Evolutionary conservation across 495 filamentous ascomycete genomes (phyloP).

Genomic region (Neurospora sp.): DNA sequence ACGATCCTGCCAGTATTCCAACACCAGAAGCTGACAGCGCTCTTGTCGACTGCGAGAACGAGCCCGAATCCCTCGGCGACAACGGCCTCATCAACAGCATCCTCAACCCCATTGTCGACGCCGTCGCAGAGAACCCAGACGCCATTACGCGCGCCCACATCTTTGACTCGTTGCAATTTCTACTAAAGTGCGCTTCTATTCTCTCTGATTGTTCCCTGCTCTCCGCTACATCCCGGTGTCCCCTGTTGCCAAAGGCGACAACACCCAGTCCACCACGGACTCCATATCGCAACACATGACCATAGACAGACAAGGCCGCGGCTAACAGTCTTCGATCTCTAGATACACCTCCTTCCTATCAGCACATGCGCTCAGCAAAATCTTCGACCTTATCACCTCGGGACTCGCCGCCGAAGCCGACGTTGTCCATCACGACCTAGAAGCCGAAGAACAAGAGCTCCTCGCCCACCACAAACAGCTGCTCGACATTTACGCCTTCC

Average conservation of each 20-base stretch:
- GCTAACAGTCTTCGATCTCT: conserved; percentile 5
- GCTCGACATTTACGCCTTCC: conserved; percentile 88
- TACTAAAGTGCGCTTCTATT: conserved; percentile 86
- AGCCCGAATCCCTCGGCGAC: conserved; percentile 72
- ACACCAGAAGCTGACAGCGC: conserved; percentile 81
- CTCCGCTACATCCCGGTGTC: not conserved
- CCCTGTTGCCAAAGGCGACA: not conserved
- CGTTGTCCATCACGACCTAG: conserved; percentile 71
- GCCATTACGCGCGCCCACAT: conserved; percentile 63
- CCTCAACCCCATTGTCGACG: conserved; percentile 87
- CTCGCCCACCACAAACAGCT: conserved; percentile 78
- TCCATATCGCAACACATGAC: not conserved
- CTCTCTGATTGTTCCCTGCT: conserved; percentile 25
- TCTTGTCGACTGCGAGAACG: conserved; percentile 82
- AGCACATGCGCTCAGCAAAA: conserved; percentile 72
- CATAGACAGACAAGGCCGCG: not conserved
- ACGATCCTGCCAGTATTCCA: conserved; percentile 70
- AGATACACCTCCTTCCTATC: conserved; percentile 81
- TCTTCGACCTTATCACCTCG: conserved; percentile 86
- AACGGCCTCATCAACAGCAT: conserved; percentile 67
- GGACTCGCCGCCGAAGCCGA: conserved; percentile 92
- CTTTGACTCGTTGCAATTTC: conserved; percentile 88
- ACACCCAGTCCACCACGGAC: conserved; percentile 2
- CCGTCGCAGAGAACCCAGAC: conserved; percentile 83
- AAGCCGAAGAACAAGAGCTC: conserved; percentile 81